phyloP scores from a whole-genome alignment of 176 grass and related monocot species.

The Ananas comosus region DNA sequence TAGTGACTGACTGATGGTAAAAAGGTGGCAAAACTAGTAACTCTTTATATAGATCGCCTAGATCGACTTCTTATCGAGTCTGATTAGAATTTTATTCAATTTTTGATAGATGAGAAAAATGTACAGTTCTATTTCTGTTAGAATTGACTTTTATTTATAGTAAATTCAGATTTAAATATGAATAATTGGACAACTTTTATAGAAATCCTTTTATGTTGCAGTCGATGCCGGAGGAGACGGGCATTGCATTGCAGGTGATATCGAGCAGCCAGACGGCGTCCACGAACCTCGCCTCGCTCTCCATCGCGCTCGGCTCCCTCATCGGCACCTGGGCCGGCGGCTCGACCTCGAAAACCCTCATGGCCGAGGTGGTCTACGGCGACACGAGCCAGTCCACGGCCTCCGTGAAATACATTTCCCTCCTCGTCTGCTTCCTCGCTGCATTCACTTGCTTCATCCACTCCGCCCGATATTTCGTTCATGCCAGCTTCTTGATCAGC shows the following conservation, averaged over 20 bases:
- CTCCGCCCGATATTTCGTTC: slow-evolving; percentile 80
- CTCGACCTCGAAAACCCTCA: slow-evolving; percentile 47
- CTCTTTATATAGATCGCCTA: too few relatives aligned
- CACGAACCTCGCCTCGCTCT: slow-evolving; percentile 70
- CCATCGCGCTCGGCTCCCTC: slow-evolving; percentile 73
- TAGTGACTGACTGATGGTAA: too few relatives aligned
- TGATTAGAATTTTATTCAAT: too few relatives aligned
- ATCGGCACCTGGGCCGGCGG: slow-evolving; percentile 88
- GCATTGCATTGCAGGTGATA: slow-evolving; percentile 63
- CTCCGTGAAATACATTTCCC: slow-evolving; percentile 77
- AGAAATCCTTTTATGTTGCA: not conserved
- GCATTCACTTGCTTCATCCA: slow-evolving; percentile 99
- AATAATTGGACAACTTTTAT: not conserved
- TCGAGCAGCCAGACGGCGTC: slow-evolving; percentile 75
- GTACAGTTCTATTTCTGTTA: too few relatives aligned
- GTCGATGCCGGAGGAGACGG: slow-evolving; percentile 36
- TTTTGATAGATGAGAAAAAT: not conserved
- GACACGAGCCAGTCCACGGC: slow-evolving; percentile 59
- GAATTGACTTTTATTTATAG: too few relatives aligned
- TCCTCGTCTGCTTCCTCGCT: slow-evolving; percentile 72
- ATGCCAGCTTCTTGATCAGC: slow-evolving; percentile 85
- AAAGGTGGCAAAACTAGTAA: too few relatives aligned
- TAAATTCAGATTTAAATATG: too few relatives aligned
- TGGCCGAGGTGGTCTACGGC: slow-evolving; percentile 66
- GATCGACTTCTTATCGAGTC: too few relatives aligned